These are phyloP conservation scores for Arachis stenosperma DNA, from an alignment of 306 rosid species.

Conservation along the genomic window DNA sequence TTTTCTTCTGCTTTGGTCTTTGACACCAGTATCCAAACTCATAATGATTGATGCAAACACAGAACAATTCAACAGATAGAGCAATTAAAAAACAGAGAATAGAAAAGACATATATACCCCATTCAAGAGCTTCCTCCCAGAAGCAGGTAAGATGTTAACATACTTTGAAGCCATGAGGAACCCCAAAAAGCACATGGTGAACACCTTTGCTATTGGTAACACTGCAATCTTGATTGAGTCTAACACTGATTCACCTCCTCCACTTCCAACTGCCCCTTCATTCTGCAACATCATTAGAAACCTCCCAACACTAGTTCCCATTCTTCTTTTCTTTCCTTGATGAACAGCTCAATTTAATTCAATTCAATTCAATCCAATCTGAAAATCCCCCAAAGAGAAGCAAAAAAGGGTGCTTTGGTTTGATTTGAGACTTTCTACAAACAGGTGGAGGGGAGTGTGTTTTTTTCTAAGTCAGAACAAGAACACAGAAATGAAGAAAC, in stretches of 20 bases:
- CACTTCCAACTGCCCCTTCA: slow-evolving; percentile 16
- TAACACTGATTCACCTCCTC: slow-evolving; percentile 69
- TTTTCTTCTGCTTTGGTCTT: not conserved
- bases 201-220: slow-evolving; percentile 85
- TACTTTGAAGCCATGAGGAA: slow-evolving; percentile 95
- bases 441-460: not conserved
- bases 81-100: too few relatives aligned
- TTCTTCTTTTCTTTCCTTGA: not conserved
- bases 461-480: not conserved
- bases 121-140: slow-evolving; percentile 86
- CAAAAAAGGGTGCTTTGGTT: not conserved
- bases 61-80: not conserved
- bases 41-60: not conserved
- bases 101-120: slow-evolving; percentile 58
- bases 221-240: slow-evolving; percentile 83
- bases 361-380: not conserved
- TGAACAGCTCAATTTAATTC: not conserved
- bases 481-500: not conserved
- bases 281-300: slow-evolving; percentile 41
- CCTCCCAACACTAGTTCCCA: slow-evolving; percentile 48
- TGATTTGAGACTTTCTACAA: not conserved
- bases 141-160: slow-evolving; percentile 78
- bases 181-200: slow-evolving; percentile 86
- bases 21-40: too few relatives aligned
- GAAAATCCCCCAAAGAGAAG: not conserved